Conservation (phyloP, 805 yeast genomes). For the Candida ulmi region DNA sequence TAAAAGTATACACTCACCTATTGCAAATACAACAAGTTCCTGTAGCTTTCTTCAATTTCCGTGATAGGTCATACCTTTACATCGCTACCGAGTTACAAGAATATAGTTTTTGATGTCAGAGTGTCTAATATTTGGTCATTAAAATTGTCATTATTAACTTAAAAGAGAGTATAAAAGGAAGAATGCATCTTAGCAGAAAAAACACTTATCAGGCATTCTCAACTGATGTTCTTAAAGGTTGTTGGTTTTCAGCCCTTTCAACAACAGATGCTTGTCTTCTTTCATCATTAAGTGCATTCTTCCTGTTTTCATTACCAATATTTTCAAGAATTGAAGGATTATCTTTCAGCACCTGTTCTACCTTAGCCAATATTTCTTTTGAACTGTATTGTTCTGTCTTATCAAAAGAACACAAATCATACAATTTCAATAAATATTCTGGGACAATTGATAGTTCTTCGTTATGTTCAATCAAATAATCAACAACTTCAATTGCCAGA, state of each 20-base stretch:
- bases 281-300: not conserved
- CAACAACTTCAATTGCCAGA: conserved; percentile 86
- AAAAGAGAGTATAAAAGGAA: no score
- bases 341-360: conserved; percentile 24
- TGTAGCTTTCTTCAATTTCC: no score
- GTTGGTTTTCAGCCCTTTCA: conserved; percentile 8
- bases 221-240: conserved; percentile 11
- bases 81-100: no score
- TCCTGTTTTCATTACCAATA: not conserved
- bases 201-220: not conserved
- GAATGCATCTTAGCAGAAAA: no score
- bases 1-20: not conserved
- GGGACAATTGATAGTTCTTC: conserved; percentile 80
- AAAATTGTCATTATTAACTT: not conserved
- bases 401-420: conserved; percentile 17
- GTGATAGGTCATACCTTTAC: no score
- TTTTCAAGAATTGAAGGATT: conserved; percentile 18
- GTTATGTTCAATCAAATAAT: conserved; percentile 73
- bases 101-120: no score
- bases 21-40: no score
- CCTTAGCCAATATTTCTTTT: conserved; percentile 33
- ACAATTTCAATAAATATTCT: conserved; percentile 33
- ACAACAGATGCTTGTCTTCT: conserved; percentile 4
- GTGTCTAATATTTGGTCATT: not conserved
- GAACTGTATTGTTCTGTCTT: conserved; percentile 22